Evolutionary conservation across 2,329 filamentous ascomycete genomes (phyloP).

Genomic region (Hypoxylon sp.): DNA sequence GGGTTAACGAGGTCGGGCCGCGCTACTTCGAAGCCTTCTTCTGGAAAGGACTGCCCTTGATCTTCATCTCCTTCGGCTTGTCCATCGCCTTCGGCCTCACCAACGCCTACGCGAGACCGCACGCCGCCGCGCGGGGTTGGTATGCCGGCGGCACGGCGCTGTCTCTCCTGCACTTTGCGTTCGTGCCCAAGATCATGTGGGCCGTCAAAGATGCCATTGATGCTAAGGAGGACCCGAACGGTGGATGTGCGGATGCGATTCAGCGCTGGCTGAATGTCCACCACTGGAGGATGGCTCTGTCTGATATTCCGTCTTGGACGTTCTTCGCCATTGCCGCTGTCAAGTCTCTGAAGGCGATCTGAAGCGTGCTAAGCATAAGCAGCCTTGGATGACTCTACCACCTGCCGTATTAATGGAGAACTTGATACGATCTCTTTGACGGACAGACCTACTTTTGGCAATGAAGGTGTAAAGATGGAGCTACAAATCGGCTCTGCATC

Average conservation of each 20-base stretch:
- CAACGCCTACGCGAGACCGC: slow-evolving; percentile 44
- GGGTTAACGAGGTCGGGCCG: slow-evolving; percentile 56
- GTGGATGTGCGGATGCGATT: slow-evolving; percentile 42
- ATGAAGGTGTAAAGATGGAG: background rate
- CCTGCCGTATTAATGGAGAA: too few relatives aligned
- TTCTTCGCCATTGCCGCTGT: slow-evolving; percentile 49
- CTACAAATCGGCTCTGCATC: background rate
- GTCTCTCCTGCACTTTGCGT: slow-evolving; percentile 51
- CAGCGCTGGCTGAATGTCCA: slow-evolving; percentile 50
- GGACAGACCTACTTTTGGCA: background rate
- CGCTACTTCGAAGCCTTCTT: slow-evolving; percentile 60
- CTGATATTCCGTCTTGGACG: slow-evolving; percentile 51
- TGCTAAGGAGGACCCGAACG: slow-evolving; percentile 44
- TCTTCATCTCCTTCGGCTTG: slow-evolving; percentile 47
- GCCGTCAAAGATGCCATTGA: slow-evolving; percentile 47
- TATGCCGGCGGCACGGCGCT: slow-evolving; percentile 50
- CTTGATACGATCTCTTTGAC: background rate
- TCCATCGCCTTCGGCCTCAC: slow-evolving; percentile 47
- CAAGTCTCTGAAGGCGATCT: slow-evolving; percentile 45
- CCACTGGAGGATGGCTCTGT: slow-evolving; percentile 44
- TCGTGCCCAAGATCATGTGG: slow-evolving; percentile 50
- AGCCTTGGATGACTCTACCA: too few relatives aligned
- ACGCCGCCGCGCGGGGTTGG: slow-evolving; percentile 45
- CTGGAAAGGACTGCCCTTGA: slow-evolving; percentile 46
- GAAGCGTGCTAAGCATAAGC: background rate